Percentiles rank a stretch among this genome's conserved stretches.
Conservation (phyloP, 371 early-diverging fungal species). For the Mortierella sp. region DNA sequence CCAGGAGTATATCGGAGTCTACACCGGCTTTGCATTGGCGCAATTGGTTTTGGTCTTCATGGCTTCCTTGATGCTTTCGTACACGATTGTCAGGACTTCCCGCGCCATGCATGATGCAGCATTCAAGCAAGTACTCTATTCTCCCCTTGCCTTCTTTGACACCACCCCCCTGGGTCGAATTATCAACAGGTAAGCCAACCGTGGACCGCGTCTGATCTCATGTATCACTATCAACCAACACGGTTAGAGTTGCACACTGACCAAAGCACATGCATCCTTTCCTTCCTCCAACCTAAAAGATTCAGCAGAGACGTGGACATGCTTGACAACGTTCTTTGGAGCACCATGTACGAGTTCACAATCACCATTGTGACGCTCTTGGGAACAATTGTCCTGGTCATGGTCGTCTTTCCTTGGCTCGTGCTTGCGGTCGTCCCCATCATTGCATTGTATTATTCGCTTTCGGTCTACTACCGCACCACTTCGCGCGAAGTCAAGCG, state of each 20-base stretch:
- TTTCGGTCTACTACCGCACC: slow-evolving; percentile 59
- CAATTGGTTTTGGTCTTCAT: slow-evolving; percentile 37
- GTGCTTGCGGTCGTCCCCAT: slow-evolving; percentile 45
- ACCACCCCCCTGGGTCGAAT: slow-evolving; percentile 88
- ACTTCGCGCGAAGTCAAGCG: slow-evolving; percentile 84
- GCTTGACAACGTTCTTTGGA: slow-evolving; percentile 79
- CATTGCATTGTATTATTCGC: slow-evolving; percentile 18
- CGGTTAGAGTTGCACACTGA: background rate
- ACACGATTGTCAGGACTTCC: slow-evolving; percentile 31
- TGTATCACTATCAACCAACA: background rate
- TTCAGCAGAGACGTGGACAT: slow-evolving; percentile 84
- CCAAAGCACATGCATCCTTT: background rate
- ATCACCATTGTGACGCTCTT: slow-evolving; percentile 71
- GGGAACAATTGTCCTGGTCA: slow-evolving; percentile 74
- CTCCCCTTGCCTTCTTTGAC: slow-evolving; percentile 88
- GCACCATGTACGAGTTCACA: slow-evolving; percentile 73
- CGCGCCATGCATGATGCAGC: slow-evolving; percentile 42
- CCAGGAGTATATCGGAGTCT: slow-evolving; percentile 13
- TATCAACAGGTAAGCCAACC: slow-evolving; percentile 71
- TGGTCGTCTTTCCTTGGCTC: slow-evolving; percentile 71
- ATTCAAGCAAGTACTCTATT: slow-evolving; percentile 63
- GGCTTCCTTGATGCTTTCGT: slow-evolving; percentile 35
- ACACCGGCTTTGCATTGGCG: slow-evolving; percentile 46
- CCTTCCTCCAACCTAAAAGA: slow-evolving; percentile 32
- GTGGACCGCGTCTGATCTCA: background rate